These are phyloP conservation scores for Speleostelium caveatum DNA, from an alignment of 78 protist species.

Conservation along the genomic window DNA sequence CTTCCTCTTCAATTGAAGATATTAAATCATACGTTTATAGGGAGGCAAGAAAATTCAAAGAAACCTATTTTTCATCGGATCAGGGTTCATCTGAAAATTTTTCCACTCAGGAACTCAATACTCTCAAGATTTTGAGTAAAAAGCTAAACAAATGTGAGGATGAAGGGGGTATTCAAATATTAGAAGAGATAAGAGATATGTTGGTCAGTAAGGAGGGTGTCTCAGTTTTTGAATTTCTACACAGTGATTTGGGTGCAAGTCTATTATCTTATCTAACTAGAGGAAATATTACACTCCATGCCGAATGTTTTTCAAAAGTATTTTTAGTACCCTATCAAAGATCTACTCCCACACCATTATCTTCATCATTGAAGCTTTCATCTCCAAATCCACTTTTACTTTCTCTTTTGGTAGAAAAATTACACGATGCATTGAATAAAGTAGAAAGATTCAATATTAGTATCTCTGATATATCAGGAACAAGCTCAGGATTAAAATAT, in stretches of 20 bases:
- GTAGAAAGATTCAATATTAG: constrained; percentile 73
- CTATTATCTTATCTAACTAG: constrained; percentile 57
- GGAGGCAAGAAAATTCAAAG: constrained; percentile 59
- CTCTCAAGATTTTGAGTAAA: constrained; percentile 14
- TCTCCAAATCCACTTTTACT: constrained; percentile 19
- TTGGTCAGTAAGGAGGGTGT: constrained; percentile 59
- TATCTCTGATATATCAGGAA: constrained; percentile 67
- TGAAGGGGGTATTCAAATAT: constrained; percentile 57
- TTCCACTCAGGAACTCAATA: constrained; percentile 43
- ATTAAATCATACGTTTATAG: constrained; percentile 39
- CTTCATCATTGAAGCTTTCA: constrained; percentile 15
- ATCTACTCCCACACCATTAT: background rate
- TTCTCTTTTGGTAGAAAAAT: constrained; percentile 48
- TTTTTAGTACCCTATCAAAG: constrained; percentile 38
- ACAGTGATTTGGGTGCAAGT: constrained; percentile 64
- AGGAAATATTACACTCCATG: constrained; percentile 50
- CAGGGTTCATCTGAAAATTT: constrained; percentile 2
- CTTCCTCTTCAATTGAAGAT: constrained; percentile 25
- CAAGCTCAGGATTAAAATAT: constrained; percentile 73
- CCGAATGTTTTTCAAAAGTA: constrained; percentile 61
- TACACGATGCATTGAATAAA: constrained; percentile 76
- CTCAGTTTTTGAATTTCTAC: constrained; percentile 76
- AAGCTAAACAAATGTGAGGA: constrained; percentile 47
- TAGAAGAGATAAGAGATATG: constrained; percentile 47
- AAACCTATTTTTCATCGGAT: constrained; percentile 12